Evolutionary conservation across 2,329 filamentous ascomycete genomes (phyloP).

Genomic region (Biscogniauxia marginata): DNA sequence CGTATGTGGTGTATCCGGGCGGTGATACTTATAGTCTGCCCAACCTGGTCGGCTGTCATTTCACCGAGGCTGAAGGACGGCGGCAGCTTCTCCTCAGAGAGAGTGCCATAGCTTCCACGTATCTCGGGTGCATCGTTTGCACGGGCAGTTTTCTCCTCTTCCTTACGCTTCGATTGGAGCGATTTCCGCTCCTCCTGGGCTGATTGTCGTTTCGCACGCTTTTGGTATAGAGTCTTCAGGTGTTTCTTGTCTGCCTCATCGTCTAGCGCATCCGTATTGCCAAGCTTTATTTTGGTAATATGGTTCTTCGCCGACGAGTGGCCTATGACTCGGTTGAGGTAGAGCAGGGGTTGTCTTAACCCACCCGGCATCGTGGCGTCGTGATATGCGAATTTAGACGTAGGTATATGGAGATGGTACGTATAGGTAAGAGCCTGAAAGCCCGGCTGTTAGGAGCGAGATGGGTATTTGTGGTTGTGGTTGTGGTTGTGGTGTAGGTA

Average conservation of each 20-base stretch:
- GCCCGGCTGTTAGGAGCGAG: too few relatives aligned
- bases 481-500: not conserved
- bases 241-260: slow-evolving; percentile 32
- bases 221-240: slow-evolving; percentile 33
- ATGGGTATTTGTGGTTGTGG: too few relatives aligned
- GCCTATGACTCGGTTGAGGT: slow-evolving; percentile 39
- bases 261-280: slow-evolving; percentile 36
- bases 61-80: slow-evolving; percentile 34
- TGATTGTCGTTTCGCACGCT: slow-evolving; percentile 33
- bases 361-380: slow-evolving; percentile 30
- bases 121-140: slow-evolving; percentile 28
- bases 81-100: slow-evolving; percentile 41
- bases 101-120: slow-evolving; percentile 27
- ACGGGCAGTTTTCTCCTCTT: slow-evolving; percentile 34
- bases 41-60: slow-evolving; percentile 46
- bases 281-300: slow-evolving; percentile 37
- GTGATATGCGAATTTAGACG: not conserved
- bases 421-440: too few relatives aligned
- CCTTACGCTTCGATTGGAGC: slow-evolving; percentile 32
- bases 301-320: slow-evolving; percentile 39
- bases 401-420: not conserved
- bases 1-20: slow-evolving; percentile 77
- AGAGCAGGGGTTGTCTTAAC: slow-evolving; percentile 38
- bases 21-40: slow-evolving; percentile 63
- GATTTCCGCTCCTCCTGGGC: slow-evolving; percentile 34